These are phyloP conservation scores for Grosmannia penicillata DNA, from an alignment of 2,329 filamentous ascomycete genomes.

Conservation along the genomic window DNA sequence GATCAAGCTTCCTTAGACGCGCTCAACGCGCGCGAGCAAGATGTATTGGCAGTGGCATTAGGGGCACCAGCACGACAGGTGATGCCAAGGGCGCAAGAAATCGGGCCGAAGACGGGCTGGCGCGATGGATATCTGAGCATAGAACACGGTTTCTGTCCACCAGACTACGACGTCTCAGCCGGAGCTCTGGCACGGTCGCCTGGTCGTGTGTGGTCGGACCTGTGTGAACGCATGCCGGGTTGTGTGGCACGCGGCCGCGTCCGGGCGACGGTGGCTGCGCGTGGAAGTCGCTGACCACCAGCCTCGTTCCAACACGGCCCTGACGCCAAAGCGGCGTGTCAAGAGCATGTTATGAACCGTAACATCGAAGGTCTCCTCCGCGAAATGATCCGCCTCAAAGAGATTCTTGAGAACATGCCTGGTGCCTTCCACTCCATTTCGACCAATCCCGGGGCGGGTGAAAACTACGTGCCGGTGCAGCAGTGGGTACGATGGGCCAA, in stretches of 20 bases:
- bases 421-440: conserved; percentile 40
- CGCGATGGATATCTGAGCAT: conserved; percentile 35
- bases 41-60: conserved; percentile 34
- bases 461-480: conserved; percentile 32
- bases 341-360: conserved; percentile 37
- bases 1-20: conserved; percentile 24
- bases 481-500: conserved; percentile 36
- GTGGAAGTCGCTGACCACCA: conserved; percentile 28
- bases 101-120: conserved; percentile 36
- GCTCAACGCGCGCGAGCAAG: conserved; percentile 30
- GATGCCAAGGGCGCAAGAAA: conserved; percentile 34
- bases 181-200: conserved; percentile 30
- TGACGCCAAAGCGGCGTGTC: conserved; percentile 35
- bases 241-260: conserved; percentile 34
- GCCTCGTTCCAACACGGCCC: conserved; percentile 35
- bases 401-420: conserved; percentile 36
- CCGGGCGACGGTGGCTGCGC: conserved; percentile 29
- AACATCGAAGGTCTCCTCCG: conserved; percentile 33
- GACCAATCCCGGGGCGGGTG: conserved; percentile 34
- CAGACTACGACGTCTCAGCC: conserved; percentile 32
- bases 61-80: conserved; percentile 39
- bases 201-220: conserved; percentile 37
- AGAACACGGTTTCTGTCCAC: conserved; percentile 36
- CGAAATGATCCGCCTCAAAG: conserved; percentile 35
- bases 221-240: conserved; percentile 38